Conservation (phyloP, 2,329 filamentous ascomycete species). For the Claviceps maximensis region DNA sequence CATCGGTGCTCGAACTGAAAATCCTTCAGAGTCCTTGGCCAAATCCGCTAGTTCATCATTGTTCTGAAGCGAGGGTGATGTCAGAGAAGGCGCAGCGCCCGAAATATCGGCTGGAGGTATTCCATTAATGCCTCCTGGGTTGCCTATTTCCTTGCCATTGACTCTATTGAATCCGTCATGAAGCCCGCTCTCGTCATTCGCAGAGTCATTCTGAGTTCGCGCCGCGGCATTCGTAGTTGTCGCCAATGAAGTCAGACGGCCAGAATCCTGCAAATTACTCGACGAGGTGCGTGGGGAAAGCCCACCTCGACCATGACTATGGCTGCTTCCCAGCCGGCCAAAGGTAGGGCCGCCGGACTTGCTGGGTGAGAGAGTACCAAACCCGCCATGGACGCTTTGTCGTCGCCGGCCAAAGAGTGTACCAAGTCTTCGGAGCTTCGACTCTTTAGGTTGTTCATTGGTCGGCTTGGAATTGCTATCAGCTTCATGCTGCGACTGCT, state of each 20-base stretch:
- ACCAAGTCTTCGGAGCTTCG: slow-evolving; percentile 49
- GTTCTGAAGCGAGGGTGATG: slow-evolving; percentile 34
- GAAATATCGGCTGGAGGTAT: slow-evolving; percentile 31
- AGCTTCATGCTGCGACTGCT: slow-evolving; percentile 4
- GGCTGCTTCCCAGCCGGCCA: slow-evolving; percentile 50
- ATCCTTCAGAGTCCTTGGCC: slow-evolving; percentile 59
- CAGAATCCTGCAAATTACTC: slow-evolving; percentile 42
- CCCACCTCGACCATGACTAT: slow-evolving; percentile 29
- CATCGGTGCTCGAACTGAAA: slow-evolving; percentile 52
- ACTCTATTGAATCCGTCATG: slow-evolving; percentile 35
- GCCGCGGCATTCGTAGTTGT: slow-evolving; percentile 37
- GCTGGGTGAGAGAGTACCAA: slow-evolving; percentile 40
- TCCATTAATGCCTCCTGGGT: slow-evolving; percentile 34
- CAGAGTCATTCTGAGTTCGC: slow-evolving; percentile 14
- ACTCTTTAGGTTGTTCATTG: slow-evolving; percentile 23
- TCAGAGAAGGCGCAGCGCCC: slow-evolving; percentile 38
- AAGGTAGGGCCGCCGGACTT: slow-evolving; percentile 41
- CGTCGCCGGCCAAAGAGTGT: slow-evolving; percentile 52
- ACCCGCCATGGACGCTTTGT: slow-evolving; percentile 53
- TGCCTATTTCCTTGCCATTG: slow-evolving; percentile 16
- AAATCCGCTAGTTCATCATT: slow-evolving; percentile 23
- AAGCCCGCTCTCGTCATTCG: slow-evolving; percentile 12
- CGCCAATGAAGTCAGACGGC: slow-evolving; percentile 41
- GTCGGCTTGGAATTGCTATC: slow-evolving; percentile 5
- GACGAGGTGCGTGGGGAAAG: slow-evolving; percentile 47